Percentiles rank a stretch among this genome's conserved stretches.
Conservation (phyloP, 1,284 basidiomycete species). For the Filobasidium uniguttulatum region DNA sequence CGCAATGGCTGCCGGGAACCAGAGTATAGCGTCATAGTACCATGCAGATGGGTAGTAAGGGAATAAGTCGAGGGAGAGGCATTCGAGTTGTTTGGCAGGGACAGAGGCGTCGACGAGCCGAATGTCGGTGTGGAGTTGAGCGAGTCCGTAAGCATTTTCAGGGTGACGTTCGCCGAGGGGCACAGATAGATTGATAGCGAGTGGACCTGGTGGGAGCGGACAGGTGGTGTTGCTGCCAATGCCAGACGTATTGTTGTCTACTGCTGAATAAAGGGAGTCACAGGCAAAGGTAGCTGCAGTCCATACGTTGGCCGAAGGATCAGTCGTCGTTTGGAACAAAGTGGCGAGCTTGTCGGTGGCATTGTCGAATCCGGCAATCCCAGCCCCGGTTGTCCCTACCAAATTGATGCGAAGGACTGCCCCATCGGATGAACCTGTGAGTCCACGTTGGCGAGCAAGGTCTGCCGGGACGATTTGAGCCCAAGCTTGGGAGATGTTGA, state of each 20-base stretch:
- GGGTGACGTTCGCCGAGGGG: conserved; percentile 51
- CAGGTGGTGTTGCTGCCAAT: conserved; percentile 45
- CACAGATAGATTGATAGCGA: conserved; percentile 66
- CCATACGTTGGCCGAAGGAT: conserved; percentile 62
- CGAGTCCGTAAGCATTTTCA: conserved; percentile 57
- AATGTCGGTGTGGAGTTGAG: conserved; percentile 68
- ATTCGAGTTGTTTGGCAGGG: conserved; percentile 58
- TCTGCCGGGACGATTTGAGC: conserved; percentile 49
- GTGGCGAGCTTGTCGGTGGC: conserved; percentile 57
- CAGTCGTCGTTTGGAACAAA: conserved; percentile 63
- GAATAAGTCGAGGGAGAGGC: conserved; percentile 64
- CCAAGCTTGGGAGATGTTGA: conserved; percentile 50
- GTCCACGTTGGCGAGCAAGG: conserved; percentile 29
- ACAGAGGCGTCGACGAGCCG: conserved; percentile 69
- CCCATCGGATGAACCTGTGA: conserved; percentile 23
- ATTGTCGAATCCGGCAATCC: conserved; percentile 49
- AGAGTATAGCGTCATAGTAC: conserved; percentile 62
- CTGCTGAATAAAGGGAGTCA: conserved; percentile 55
- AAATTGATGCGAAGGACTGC: conserved; percentile 33
- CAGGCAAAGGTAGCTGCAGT: conserved; percentile 61
- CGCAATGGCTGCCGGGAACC: conserved; percentile 61
- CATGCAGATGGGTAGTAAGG: conserved; percentile 56
- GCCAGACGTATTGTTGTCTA: conserved; percentile 44
- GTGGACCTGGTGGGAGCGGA: conserved; percentile 56
- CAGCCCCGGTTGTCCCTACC: conserved; percentile 31